These are phyloP conservation scores for Leccinum uliginosum DNA, from an alignment of 768 basidiomycete genomes.

Conservation along the genomic window DNA sequence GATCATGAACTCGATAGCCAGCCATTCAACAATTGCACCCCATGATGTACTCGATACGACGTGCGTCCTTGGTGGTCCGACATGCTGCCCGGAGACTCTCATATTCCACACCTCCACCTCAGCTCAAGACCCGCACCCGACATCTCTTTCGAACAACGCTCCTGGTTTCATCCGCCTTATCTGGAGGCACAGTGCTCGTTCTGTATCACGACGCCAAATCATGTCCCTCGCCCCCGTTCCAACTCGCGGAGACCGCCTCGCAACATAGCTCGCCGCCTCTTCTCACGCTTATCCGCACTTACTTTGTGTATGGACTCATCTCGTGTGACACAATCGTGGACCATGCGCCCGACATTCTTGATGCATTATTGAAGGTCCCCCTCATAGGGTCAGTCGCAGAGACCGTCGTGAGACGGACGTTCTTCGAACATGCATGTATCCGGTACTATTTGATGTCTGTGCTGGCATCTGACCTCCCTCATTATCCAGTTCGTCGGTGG, in stretches of 20 bases:
- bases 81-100: neutral
- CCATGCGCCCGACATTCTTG: slow-evolving; percentile 61
- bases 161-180: slow-evolving; percentile 17
- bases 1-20: neutral
- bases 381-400: slow-evolving; percentile 60
- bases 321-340: slow-evolving; percentile 77
- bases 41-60: slow-evolving; percentile 13
- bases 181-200: slow-evolving; percentile 11
- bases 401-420: slow-evolving; percentile 68
- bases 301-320: slow-evolving; percentile 77
- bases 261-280: slow-evolving; percentile 23
- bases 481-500: slow-evolving; percentile 79
- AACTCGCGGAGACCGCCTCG: neutral
- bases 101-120: slow-evolving; percentile 4
- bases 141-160: slow-evolving; percentile 9
- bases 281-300: slow-evolving; percentile 56
- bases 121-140: slow-evolving; percentile 1
- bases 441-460: neutral
- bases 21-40: neutral
- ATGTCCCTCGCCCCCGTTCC: slow-evolving; percentile 20
- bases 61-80: slow-evolving; percentile 1
- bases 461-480: neutral
- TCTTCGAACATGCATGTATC: slow-evolving; percentile 71
- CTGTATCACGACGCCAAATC: slow-evolving; percentile 26
- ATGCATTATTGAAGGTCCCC: slow-evolving; percentile 45